Percentiles rank a stretch among this genome's conserved stretches.
Evolutionary conservation across 192 early-diverging fungal genomes (phyloP).

Genomic region (Spizellomyces punctatus): DNA sequence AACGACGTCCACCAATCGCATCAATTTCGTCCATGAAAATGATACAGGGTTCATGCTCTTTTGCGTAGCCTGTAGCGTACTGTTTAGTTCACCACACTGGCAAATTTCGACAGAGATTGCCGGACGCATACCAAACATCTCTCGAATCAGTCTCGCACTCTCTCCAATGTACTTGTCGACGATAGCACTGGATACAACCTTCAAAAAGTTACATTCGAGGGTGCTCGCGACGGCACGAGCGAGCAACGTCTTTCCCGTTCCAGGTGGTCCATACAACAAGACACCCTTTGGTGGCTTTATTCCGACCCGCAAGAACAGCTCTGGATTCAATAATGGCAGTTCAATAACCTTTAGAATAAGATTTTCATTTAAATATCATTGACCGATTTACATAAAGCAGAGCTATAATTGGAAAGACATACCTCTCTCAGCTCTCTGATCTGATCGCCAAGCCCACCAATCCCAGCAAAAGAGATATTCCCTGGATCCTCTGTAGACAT

Average conservation of each 20-base stretch:
- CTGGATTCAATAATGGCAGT: constrained; percentile 97
- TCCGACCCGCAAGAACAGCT: constrained; percentile 95
- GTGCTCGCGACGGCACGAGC: constrained; percentile 97
- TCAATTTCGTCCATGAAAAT: constrained; percentile 99
- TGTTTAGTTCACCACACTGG: background rate
- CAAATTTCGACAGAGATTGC: background rate
- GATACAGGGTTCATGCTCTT: constrained; percentile 99
- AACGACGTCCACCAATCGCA: constrained; percentile 97
- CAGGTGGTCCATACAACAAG: constrained; percentile 93
- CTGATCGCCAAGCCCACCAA: constrained; percentile 94
- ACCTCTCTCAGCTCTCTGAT: constrained; percentile 94
- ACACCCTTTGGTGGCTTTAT: constrained; percentile 99
- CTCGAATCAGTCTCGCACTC: constrained; percentile 92
- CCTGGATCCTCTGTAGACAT: constrained; percentile 99
- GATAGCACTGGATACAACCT: constrained; percentile 98
- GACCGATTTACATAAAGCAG: too few relatives aligned
- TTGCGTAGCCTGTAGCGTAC: constrained; percentile 74
- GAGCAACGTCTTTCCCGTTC: constrained; percentile 97
- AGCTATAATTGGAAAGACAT: too few relatives aligned
- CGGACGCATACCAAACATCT: constrained; percentile 88
- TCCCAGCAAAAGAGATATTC: constrained; percentile 91
- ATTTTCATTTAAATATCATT: too few relatives aligned
- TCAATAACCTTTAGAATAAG: constrained; percentile 76
- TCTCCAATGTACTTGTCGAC: constrained; percentile 99
- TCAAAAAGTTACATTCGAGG: constrained; percentile 97